Evolutionary conservation across 805 yeast species (phyloP).

Genomic region (Zygosaccharomyces pseudorouxii): DNA sequence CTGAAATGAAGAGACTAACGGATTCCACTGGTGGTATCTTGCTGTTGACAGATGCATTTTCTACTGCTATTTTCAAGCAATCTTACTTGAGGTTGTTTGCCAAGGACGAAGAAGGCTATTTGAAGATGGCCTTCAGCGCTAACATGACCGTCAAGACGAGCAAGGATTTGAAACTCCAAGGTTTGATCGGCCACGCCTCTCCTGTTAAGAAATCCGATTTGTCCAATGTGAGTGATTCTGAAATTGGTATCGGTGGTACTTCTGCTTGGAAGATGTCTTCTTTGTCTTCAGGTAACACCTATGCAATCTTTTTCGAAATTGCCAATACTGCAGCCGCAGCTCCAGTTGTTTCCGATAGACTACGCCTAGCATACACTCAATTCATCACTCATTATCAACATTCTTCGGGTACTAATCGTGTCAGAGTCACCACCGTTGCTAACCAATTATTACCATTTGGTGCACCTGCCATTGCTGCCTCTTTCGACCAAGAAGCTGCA

Average conservation of each 20-base stretch:
- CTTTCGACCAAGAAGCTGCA: slow-evolving; percentile 99
- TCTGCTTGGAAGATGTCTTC: slow-evolving; percentile 83
- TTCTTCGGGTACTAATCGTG: slow-evolving; percentile 83
- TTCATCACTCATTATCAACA: slow-evolving; percentile 92
- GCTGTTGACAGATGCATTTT: slow-evolving; percentile 86
- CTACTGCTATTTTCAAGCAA: slow-evolving; percentile 91
- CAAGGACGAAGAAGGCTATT: slow-evolving; percentile 81
- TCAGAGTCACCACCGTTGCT: slow-evolving; percentile 83
- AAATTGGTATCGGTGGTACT: slow-evolving; percentile 91
- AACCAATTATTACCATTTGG: slow-evolving; percentile 51
- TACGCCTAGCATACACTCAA: slow-evolving; percentile 57
- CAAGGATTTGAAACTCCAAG: slow-evolving; percentile 81
- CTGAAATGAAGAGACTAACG: slow-evolving; percentile 84
- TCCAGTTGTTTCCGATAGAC: slow-evolving; percentile 21
- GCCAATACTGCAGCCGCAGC: slow-evolving; percentile 36
- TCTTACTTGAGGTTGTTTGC: slow-evolving; percentile 81
- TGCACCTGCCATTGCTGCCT: slow-evolving; percentile 47
- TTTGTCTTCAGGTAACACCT: slow-evolving; percentile 81
- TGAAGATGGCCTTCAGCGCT: slow-evolving; percentile 89
- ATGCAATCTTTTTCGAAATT: slow-evolving; percentile 85
- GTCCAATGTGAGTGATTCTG: slow-evolving; percentile 80
- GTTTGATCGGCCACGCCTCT: slow-evolving; percentile 89
- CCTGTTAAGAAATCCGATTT: slow-evolving; percentile 61
- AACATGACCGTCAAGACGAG: slow-evolving; percentile 82
- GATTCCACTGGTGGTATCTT: slow-evolving; percentile 87